Evolutionary conservation across 768 basidiomycete species (phyloP).

Genomic region (Collybiopsis luxurians): DNA sequence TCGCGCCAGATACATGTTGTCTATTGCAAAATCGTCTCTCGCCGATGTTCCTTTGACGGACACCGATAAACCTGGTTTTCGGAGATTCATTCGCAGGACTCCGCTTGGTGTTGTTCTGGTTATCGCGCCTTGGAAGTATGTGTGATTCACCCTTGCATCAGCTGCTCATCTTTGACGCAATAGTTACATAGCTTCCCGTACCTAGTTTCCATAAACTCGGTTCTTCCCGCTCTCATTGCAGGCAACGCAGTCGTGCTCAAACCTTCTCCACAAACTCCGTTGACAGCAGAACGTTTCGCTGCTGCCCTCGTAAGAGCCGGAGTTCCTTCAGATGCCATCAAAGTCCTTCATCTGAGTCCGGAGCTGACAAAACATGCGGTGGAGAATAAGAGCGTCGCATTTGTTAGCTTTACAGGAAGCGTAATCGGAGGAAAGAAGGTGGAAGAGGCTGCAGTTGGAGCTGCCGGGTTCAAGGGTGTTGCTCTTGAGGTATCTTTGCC

Average conservation of each 20-base stretch:
- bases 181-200: slow-evolving; percentile 69
- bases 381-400: slow-evolving; percentile 66
- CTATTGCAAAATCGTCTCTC: slow-evolving; percentile 74
- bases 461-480: slow-evolving; percentile 79
- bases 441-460: slow-evolving; percentile 63
- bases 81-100: slow-evolving; percentile 75
- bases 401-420: slow-evolving; percentile 88
- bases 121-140: slow-evolving; percentile 92
- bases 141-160: slow-evolving; percentile 13
- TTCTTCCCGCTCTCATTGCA: slow-evolving; percentile 87
- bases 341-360: slow-evolving; percentile 74
- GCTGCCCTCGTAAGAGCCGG: slow-evolving; percentile 71
- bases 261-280: slow-evolving; percentile 94
- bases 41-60: slow-evolving; percentile 71
- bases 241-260: slow-evolving; percentile 92
- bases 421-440: slow-evolving; percentile 77
- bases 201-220: slow-evolving; percentile 85
- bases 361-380: slow-evolving; percentile 58
- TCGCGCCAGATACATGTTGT: slow-evolving; percentile 80
- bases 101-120: slow-evolving; percentile 88
- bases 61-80: slow-evolving; percentile 82
- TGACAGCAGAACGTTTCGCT: slow-evolving; percentile 79
- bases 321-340: slow-evolving; percentile 70
- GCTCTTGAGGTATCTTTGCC: slow-evolving; percentile 58
- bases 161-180: no score